Base-by-base conservation (phyloP, 2,329 filamentous ascomycete species). In the Fusarium lyarnte region DNA sequence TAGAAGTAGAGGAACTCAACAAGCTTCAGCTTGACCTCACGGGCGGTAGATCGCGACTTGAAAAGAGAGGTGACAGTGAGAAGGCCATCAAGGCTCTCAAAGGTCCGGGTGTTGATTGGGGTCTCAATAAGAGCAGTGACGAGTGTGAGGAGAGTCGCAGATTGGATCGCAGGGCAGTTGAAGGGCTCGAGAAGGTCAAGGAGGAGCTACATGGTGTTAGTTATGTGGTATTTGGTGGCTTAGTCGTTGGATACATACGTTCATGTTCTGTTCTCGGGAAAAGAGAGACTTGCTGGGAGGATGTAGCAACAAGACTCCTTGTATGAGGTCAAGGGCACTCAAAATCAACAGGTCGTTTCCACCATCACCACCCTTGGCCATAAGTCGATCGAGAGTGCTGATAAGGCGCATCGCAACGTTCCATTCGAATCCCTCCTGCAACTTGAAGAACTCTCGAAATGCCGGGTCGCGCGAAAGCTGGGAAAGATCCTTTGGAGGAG, bases 1-100 rank as follows among this genome's bases (percentile, higher is more conserved):
- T 98, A 99, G 83, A 98, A 98, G 86, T 98, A 98, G 57, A 99
- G 85, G 80, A 98, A 98, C 82, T 98, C 96, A 75, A 98, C 92
- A n/a, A 97, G 90, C 82, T 97, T 96, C 79, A 97, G 89, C 85
- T 97, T 98, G 74, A 98, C 95, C 77, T 95, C 93, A 69, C 94
- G 91, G 29, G 91, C 91, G 7, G 95, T 98, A 73, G 91, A 90
- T 68, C 94, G 91, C 72, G 92, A 93, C 82, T 97, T 97, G 89
- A 98, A 98, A 54, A 98, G 88, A 14, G 93, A 95, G 4, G 95
- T 97, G 49, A 98, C 91, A 3, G 94, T 96, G 43, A 97, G 89
- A 9, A 99, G 89, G 61, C 96, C 96, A 80, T 98, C 95, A 74
- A 97, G 92, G 61, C 89, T 87, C 84, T 99, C 96, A 78, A 99